phyloP scores from a whole-genome alignment of 371 early-diverging fungal genomes.

The Mortierella sp. region DNA sequence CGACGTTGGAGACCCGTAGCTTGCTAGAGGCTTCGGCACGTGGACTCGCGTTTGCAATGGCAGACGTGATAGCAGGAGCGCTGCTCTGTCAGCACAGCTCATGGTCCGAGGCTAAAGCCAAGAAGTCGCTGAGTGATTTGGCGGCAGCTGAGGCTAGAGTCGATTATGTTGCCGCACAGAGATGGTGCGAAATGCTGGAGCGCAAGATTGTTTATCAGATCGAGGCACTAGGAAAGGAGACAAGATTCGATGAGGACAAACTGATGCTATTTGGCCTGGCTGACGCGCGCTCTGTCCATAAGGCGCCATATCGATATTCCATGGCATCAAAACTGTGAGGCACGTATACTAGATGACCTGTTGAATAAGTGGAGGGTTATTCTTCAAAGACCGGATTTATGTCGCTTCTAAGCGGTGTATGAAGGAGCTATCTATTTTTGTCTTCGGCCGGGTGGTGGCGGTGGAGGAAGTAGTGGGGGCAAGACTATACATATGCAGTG shows the following conservation, averaged over 20 bases:
- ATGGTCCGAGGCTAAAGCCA: constrained; percentile 56
- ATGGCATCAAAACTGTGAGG: constrained; percentile 27
- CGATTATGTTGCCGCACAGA: constrained; percentile 29
- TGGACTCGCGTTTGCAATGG: constrained; percentile 65
- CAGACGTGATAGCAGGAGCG: constrained; percentile 59
- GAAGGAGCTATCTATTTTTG: constrained; percentile 26
- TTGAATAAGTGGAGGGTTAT: too few relatives aligned
- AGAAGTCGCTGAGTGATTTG: background rate
- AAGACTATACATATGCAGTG: constrained; percentile 3
- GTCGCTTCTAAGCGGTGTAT: background rate
- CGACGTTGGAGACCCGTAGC: constrained; percentile 39
- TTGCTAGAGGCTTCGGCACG: constrained; percentile 61
- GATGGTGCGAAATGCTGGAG: constrained; percentile 47
- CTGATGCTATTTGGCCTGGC: constrained; percentile 46
- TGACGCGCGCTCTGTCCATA: constrained; percentile 19
- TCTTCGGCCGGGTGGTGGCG: constrained; percentile 53
- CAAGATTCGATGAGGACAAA: constrained; percentile 44
- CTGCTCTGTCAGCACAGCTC: constrained; percentile 64
- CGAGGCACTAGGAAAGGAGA: constrained; percentile 19
- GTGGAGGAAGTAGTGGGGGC: constrained; percentile 53
- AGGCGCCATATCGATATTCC: constrained; percentile 1
- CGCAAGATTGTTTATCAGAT: constrained; percentile 42
- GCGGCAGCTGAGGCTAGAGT: constrained; percentile 19
- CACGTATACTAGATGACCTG: background rate
- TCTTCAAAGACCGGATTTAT: too few relatives aligned